Evolutionary conservation across 768 basidiomycete genomes (phyloP), one percentile per base, ranked within the genome.

Genomic region (Thelephora ganbajun): DNA sequence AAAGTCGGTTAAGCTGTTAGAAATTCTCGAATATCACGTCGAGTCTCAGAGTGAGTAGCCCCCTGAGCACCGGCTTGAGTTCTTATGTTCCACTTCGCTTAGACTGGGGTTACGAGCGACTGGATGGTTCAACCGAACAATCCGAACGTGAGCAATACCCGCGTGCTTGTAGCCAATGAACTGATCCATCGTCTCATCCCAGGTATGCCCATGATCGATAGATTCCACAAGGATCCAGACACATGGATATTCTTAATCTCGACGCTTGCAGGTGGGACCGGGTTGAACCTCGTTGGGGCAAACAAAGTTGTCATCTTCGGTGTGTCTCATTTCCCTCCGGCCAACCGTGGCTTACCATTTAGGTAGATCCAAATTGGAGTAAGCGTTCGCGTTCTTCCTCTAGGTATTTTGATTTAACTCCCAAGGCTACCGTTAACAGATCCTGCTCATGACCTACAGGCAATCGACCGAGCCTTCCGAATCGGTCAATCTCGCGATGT

Each of bases 301-400:
- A 97, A 98, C 59, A 92, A 87, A 63, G 94, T 96, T 18, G 85
- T 92, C 22, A 85, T 92, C 36, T 90, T 94, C 59, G 85, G 83
- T 81, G 51, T 55, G 76, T 49, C 19, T 23, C 39, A 18, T 35
- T 42, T 56, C 49, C 51, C 53, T 30, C 49, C 18, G 44, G 20
- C 47, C 30, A 13, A 35, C 20, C 26, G 23, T 3, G 7, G 26
- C 44, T 11, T 44, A 18, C 33, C 6, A n/a, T 11, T 5, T 42
- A 4, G 6, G 6, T 54, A 86, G 89, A 93, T 65, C 91, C 93
- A 3, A 89, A 90, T 53, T 97, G 93, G 93, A 97, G 90, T 90
- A 61, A 60, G 86, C 68, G 9, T 30, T 5, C 43, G 2, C 14
- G 7, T 36, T 14, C 3, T 39, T 39, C 46, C 30, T 33, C 26